Percentiles rank a stretch among this genome's conserved stretches.
Evolutionary conservation across 345 rosid genomes (phyloP).

Genomic region (Barbarea vulgaris): DNA sequence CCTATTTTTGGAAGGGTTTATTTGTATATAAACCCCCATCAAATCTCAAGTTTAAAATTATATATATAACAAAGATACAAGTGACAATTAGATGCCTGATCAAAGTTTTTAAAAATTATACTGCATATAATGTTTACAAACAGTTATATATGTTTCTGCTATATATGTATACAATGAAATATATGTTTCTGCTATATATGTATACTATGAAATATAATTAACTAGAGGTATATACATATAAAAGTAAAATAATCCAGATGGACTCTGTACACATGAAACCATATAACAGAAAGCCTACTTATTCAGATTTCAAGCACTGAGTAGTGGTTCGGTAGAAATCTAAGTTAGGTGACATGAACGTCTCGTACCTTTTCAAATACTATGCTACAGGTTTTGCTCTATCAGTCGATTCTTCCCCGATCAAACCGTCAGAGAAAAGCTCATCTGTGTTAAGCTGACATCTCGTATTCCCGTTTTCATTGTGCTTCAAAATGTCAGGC

Average conservation of each 20-base stretch:
- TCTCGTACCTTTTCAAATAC: no score
- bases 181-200: not conserved
- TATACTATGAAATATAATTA: not conserved
- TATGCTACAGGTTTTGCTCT: not conserved
- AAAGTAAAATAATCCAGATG: not conserved
- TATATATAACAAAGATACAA: no score
- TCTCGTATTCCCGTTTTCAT: not conserved
- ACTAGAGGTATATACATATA: not conserved
- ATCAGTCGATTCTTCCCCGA: not conserved
- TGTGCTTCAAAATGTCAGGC: not conserved
- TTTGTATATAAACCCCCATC: not conserved
- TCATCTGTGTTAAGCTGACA: not conserved
- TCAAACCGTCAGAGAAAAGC: not conserved
- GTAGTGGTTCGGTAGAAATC: not conserved
- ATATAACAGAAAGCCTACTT: not conserved
- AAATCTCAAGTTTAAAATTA: not conserved
- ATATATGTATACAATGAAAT: no score
- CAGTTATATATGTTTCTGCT: no score
- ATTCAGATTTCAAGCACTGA: not conserved
- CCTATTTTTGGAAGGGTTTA: not conserved
- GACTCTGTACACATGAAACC: not conserved
- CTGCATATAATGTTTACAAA: no score
- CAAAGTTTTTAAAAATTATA: no score
- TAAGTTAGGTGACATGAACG: not conserved
- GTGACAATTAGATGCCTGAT: no score